phyloP scores from a whole-genome alignment of 345 rosid genomes.

The Populus deltoides region DNA sequence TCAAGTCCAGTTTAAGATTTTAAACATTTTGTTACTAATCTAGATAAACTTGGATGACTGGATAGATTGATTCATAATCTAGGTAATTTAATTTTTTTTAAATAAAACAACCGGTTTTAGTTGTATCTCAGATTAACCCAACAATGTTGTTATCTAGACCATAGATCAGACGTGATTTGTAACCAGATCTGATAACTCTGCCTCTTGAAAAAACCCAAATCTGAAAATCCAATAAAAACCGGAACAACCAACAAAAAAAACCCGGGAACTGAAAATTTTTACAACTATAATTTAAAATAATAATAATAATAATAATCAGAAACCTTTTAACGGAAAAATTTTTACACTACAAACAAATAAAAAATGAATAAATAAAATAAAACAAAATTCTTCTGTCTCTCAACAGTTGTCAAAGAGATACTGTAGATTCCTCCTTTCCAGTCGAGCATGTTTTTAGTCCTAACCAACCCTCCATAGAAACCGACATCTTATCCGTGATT shows the following conservation, averaged over 20 bases:
- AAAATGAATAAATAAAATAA: too few species aligned
- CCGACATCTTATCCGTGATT: constrained; percentile 49
- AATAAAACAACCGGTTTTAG: too few species aligned
- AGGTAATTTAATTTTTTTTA: too few species aligned
- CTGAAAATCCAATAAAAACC: background rate
- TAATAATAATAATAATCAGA: too few species aligned
- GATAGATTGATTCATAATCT: too few species aligned
- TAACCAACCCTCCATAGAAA: constrained; percentile 18
- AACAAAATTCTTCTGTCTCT: background rate
- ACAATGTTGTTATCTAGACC: too few species aligned
- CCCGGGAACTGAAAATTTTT: background rate
- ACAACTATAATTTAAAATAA: background rate
- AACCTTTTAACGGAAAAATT: background rate
- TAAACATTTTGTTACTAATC: too few species aligned
- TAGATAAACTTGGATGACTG: too few species aligned
- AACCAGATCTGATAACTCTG: too few species aligned
- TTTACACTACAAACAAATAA: background rate
- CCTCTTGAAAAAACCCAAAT: background rate
- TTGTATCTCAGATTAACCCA: too few species aligned
- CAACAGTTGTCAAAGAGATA: background rate
- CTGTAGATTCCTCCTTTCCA: background rate
- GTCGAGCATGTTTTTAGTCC: background rate
- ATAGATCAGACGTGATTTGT: too few species aligned
- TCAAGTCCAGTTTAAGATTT: too few species aligned
- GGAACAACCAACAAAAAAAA: background rate